Evolutionary conservation across 2,329 filamentous ascomycete genomes (phyloP).

Genomic region (Ustulina deusta): DNA sequence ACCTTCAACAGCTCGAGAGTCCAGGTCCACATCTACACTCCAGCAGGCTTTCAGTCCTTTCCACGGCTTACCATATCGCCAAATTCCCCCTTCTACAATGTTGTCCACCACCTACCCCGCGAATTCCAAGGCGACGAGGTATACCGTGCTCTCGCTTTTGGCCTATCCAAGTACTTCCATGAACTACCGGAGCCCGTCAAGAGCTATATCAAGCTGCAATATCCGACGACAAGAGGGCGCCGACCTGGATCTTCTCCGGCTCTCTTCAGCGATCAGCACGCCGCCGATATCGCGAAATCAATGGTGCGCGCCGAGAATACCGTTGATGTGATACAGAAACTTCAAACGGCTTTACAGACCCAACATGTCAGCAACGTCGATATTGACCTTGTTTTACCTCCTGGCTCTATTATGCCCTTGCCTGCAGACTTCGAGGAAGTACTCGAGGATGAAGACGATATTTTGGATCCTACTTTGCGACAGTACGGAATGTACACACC

Average conservation of each 20-base stretch:
- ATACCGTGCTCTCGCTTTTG: conserved; percentile 90
- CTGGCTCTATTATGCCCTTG: conserved; percentile 77
- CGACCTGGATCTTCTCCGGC: conserved; percentile 73
- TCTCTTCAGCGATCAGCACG: conserved; percentile 91
- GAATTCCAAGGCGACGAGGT: conserved; percentile 97
- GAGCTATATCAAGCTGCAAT: conserved; percentile 72
- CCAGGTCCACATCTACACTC: conserved; percentile 91
- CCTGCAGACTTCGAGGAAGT: conserved; percentile 70
- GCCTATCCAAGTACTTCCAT: conserved; percentile 91
- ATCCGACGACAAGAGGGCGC: conserved; percentile 65
- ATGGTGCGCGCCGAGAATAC: conserved; percentile 87
- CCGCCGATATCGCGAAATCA: conserved; percentile 85
- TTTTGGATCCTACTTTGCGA: conserved; percentile 71
- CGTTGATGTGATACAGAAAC: conserved; percentile 75
- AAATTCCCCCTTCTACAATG: conserved; percentile 89
- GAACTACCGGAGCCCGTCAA: conserved; percentile 85
- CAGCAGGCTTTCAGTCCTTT: conserved; percentile 90
- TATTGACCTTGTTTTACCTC: conserved; percentile 85
- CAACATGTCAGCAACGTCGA: conserved; percentile 88
- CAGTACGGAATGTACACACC: conserved; percentile 84
- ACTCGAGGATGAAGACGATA: conserved; percentile 72
- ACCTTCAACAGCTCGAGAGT: conserved; percentile 91
- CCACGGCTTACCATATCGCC: conserved; percentile 92
- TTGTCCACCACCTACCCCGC: conserved; percentile 88
- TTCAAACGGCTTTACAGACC: conserved; percentile 81